Evolutionary conservation across 495 filamentous ascomycete species (phyloP).

Genomic region (Penicillium canescens): DNA sequence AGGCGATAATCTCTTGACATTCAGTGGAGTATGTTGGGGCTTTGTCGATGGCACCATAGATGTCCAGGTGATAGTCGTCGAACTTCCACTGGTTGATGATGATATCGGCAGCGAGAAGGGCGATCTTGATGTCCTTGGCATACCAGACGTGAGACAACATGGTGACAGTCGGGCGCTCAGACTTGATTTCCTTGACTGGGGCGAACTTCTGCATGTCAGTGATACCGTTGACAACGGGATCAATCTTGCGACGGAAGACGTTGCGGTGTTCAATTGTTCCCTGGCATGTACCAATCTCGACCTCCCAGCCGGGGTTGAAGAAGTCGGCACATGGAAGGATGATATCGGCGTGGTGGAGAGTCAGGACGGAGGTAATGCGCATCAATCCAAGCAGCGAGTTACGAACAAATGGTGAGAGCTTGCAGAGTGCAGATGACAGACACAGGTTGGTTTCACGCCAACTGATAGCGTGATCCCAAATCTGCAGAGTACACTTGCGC

Average conservation of each 20-base stretch:
- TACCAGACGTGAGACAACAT: slow-evolving; percentile 69
- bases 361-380: slow-evolving; percentile 58
- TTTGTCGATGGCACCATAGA: slow-evolving; percentile 64
- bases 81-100: slow-evolving; percentile 69
- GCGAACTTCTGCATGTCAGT: slow-evolving; percentile 64
- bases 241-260: slow-evolving; percentile 61
- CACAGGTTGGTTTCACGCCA: slow-evolving; percentile 66
- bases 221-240: slow-evolving; percentile 70
- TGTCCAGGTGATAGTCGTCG: slow-evolving; percentile 60
- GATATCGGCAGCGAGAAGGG: slow-evolving; percentile 62
- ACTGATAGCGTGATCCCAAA: slow-evolving; percentile 69
- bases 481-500: slow-evolving; percentile 58
- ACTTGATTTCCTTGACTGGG: slow-evolving; percentile 58
- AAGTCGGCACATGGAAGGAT: slow-evolving; percentile 65
- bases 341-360: slow-evolving; percentile 65
- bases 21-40: slow-evolving; percentile 60
- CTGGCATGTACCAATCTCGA: slow-evolving; percentile 62
- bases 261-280: slow-evolving; percentile 59
- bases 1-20: slow-evolving; percentile 62
- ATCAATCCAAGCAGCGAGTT: slow-evolving; percentile 56
- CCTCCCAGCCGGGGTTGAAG: slow-evolving; percentile 70
- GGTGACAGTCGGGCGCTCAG: slow-evolving; percentile 58
- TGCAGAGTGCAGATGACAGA: slow-evolving; percentile 59
- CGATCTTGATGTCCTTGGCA: slow-evolving; percentile 66
- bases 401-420: slow-evolving; percentile 57